A percentile compares a stretch with the other conserved stretches of the same genome.
These are phyloP conservation scores for Coemansia sp. DNA, from an alignment of 192 early-diverging fungal genomes.

Conservation along the genomic window DNA sequence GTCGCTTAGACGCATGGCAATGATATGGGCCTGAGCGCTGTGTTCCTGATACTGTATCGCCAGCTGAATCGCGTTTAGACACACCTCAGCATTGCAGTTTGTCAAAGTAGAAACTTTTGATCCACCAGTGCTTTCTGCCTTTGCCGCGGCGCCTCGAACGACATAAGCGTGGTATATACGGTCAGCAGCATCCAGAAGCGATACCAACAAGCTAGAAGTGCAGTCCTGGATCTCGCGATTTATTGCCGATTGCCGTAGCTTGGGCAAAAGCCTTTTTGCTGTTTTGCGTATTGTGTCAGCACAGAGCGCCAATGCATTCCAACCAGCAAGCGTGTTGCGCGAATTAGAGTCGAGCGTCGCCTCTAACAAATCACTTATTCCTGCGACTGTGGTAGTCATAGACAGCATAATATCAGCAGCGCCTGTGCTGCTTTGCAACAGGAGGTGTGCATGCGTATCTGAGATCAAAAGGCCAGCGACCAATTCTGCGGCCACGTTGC, in stretches of 20 bases:
- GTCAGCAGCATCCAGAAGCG: conserved; percentile 16
- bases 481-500: conserved; percentile 7
- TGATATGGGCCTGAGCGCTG: neutral
- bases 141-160: conserved; percentile 34
- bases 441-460: conserved; percentile 3
- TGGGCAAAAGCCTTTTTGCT: conserved; percentile 12
- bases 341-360: conserved; percentile 8
- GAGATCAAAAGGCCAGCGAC: conserved; percentile 7
- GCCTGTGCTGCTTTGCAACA: neutral
- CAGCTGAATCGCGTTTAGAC: conserved; percentile 28
- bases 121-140: conserved; percentile 37
- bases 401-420: neutral
- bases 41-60: conserved; percentile 21
- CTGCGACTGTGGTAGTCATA: neutral
- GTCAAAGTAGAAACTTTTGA: conserved; percentile 8
- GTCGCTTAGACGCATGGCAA: conserved; percentile 6
- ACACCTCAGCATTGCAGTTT: conserved; percentile 31
- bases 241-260: conserved; percentile 11
- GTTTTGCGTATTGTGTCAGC: conserved; percentile 31
- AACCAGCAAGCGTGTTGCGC: conserved; percentile 36
- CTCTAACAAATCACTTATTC: conserved; percentile 2
- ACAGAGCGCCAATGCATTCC: conserved; percentile 43
- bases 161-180: conserved; percentile 37
- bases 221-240: neutral
- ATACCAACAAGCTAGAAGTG: conserved; percentile 7